Conservation (phyloP, 257 asterid genomes). For the Ligustrum vulgare region DNA sequence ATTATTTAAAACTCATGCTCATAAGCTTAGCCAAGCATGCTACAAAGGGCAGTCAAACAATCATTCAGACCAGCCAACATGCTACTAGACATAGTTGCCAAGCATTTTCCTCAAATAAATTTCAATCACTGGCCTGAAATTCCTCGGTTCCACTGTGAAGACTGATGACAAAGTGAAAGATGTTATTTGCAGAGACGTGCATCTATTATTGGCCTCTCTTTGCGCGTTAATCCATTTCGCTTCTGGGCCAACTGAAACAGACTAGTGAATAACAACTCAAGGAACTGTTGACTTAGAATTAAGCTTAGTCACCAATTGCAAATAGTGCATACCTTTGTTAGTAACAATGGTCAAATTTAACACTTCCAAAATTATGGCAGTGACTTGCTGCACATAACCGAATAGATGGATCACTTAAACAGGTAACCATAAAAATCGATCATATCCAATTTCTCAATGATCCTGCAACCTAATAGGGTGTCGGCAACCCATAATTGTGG, state of each 20-base stretch:
- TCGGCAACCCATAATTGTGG: conserved; percentile 87
- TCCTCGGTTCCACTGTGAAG: conserved; percentile 28
- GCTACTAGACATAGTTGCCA: conserved; percentile 39
- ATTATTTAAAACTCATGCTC: not conserved
- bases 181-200: conserved; percentile 26
- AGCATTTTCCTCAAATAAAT: conserved; percentile 25
- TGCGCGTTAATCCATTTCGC: conserved; percentile 12
- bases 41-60: conserved; percentile 56
- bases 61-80: conserved; percentile 41
- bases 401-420: conserved; percentile 18
- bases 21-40: not conserved
- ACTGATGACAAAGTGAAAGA: conserved; percentile 26
- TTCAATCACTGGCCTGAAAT: conserved; percentile 35
- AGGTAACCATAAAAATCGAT: conserved; percentile 23
- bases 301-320: conserved; percentile 11
- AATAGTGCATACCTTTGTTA: conserved; percentile 27
- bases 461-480: conserved; percentile 37
- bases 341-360: no score
- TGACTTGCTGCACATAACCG: conserved; percentile 15
- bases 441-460: conserved; percentile 22
- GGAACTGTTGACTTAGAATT: conserved; percentile 21
- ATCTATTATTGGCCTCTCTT: conserved; percentile 26
- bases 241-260: conserved; percentile 19
- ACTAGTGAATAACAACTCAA: conserved; percentile 15
- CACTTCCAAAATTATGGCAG: conserved; percentile 34